Conservation (phyloP, 805 yeast genomes). For the Ascoidea asiatica region DNA sequence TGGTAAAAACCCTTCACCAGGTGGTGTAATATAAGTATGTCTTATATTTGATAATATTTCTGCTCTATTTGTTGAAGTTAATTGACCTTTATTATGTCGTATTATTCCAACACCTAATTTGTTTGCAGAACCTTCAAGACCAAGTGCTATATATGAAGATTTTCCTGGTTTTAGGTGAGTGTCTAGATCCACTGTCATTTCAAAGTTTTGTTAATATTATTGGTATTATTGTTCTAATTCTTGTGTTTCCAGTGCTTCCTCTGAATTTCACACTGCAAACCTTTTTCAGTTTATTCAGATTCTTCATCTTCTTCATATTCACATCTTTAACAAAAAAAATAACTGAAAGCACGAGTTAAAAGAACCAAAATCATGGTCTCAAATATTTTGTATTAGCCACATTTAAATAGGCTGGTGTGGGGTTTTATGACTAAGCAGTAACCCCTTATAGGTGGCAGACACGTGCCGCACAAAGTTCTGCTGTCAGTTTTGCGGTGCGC, state of each 20-base stretch:
- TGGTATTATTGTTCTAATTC: too few relatives aligned
- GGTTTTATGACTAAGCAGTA: background rate
- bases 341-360: background rate
- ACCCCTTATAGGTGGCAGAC: background rate
- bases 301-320: background rate
- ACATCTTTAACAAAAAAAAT: background rate
- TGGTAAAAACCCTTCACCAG: conserved; percentile 96
- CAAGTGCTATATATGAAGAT: conserved; percentile 57
- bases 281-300: background rate
- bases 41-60: conserved; percentile 78
- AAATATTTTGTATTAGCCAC: conserved; percentile 10
- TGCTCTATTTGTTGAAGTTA: conserved; percentile 47
- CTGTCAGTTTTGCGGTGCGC: too few relatives aligned
- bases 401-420: background rate
- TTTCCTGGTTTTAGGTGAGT: conserved; percentile 25
- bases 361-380: background rate
- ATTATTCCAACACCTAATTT: conserved; percentile 91
- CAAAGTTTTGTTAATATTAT: too few relatives aligned
- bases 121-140: conserved; percentile 95
- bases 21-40: conserved; percentile 92
- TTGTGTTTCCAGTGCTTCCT: too few relatives aligned
- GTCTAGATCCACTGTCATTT: conserved; percentile 18
- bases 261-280: background rate
- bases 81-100: conserved; percentile 47
- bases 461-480: background rate